Evolutionary conservation across 768 basidiomycete genomes (phyloP).

Genomic region (Auricularia sp.): DNA sequence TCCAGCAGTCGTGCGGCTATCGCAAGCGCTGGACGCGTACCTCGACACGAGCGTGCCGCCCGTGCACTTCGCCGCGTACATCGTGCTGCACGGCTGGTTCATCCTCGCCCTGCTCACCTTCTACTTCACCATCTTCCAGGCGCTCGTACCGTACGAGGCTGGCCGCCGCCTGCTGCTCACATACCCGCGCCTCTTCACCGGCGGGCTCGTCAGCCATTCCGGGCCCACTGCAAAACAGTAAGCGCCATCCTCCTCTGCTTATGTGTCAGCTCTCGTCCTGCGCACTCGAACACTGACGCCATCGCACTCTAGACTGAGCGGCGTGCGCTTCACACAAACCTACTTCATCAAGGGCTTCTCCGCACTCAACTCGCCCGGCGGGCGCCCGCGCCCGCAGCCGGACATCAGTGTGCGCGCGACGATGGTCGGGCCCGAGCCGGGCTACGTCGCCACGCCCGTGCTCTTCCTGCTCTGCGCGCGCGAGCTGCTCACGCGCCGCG

Average conservation of each 20-base stretch:
- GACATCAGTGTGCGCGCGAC: constrained; percentile 3
- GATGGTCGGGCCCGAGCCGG: constrained; percentile 7
- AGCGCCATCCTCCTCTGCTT: not conserved
- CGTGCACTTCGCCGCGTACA: constrained; percentile 8
- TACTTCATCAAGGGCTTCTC: constrained; percentile 2
- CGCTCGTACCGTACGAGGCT: not conserved
- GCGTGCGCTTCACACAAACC: constrained; percentile 2
- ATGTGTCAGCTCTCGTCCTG: too few relatives aligned
- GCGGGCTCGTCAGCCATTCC: constrained; percentile 1
- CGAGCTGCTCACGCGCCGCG: constrained; percentile 1
- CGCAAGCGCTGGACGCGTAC: constrained; percentile 4
- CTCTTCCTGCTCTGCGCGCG: constrained; percentile 4
- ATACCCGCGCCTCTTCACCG: constrained; percentile 5
- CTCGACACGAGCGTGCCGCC: not conserved
- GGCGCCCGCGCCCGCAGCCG: not conserved
- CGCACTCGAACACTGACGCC: too few relatives aligned
- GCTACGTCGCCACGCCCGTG: constrained; percentile 7
- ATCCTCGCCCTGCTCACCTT: constrained; percentile 1
- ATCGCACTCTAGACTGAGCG: not conserved
- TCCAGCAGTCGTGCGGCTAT: constrained; percentile 9
- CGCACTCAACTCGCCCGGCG: not conserved
- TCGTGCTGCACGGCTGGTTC: constrained; percentile 1
- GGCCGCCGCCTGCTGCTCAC: constrained; percentile 1
- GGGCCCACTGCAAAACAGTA: constrained; percentile 1
- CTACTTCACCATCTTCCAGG: constrained; percentile 6